A percentile compares a stretch with the other conserved stretches of the same genome.
phyloP scores from a whole-genome alignment of 805 yeast species.

The Danielia reshetovae region DNA sequence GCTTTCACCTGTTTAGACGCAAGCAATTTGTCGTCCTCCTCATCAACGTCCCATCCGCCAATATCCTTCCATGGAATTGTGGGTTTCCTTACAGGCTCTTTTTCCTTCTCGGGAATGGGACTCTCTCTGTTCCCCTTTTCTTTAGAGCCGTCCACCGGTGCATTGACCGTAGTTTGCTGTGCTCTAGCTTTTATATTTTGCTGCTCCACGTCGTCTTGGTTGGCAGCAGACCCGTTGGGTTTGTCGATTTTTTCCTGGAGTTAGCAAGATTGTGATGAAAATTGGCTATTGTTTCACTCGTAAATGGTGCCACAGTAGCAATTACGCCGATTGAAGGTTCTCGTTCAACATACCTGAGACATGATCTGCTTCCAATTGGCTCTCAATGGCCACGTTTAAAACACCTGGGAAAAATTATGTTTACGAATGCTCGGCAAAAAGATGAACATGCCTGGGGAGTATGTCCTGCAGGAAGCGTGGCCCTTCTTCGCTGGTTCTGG shows the following conservation, averaged over 20 bases:
- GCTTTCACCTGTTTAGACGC: constrained; percentile 25
- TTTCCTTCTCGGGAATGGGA: constrained; percentile 1
- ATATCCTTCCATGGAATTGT: constrained; percentile 40
- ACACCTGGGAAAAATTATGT: too few relatives aligned
- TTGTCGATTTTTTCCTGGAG: constrained; percentile 6
- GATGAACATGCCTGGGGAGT: too few relatives aligned
- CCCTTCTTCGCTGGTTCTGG: too few relatives aligned
- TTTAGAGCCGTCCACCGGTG: constrained; percentile 13
- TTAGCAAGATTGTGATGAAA: too few relatives aligned
- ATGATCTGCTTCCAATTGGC: too few relatives aligned
- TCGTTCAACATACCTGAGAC: too few relatives aligned
- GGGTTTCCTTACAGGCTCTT: constrained; percentile 4
- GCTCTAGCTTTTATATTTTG: constrained; percentile 11
- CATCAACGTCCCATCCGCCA: constrained; percentile 33
- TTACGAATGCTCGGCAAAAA: too few relatives aligned
- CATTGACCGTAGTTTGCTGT: constrained; percentile 7
- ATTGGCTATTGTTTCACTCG: too few relatives aligned
- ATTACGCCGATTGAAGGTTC: too few relatives aligned
- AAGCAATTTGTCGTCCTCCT: constrained; percentile 21
- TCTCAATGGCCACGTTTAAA: too few relatives aligned
- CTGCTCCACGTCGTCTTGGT: constrained; percentile 15
- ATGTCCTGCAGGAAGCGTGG: too few relatives aligned
- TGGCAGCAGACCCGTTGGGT: constrained; percentile 14
- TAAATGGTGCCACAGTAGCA: too few relatives aligned
- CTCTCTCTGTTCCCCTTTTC: background rate